Conservation (phyloP, 768 basidiomycete genomes). For the Mycena indigotica region DNA sequence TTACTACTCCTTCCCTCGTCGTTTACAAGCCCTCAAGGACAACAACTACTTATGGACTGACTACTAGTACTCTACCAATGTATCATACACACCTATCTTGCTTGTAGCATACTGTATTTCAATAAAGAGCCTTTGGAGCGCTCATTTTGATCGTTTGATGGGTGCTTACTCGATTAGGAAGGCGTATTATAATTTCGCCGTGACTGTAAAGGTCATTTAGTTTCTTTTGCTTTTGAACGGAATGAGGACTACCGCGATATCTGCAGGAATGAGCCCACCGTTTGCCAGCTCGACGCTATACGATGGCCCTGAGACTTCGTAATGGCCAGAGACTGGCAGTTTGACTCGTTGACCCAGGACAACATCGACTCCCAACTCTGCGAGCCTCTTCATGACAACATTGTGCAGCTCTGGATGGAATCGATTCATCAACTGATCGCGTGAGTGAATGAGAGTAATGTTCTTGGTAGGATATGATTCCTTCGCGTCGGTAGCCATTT, state of each 20-base stretch:
- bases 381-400: constrained; percentile 29
- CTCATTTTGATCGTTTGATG: too few species aligned
- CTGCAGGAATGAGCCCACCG: constrained; percentile 41
- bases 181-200: too few species aligned
- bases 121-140: too few species aligned
- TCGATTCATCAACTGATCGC: constrained; percentile 43
- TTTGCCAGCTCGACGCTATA: constrained; percentile 37
- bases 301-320: constrained; percentile 30
- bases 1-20: too few species aligned
- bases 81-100: too few species aligned
- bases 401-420: constrained; percentile 43
- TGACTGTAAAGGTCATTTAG: too few species aligned
- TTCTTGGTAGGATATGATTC: constrained; percentile 42
- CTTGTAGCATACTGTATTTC: too few species aligned
- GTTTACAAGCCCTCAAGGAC: too few species aligned
- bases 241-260: constrained; percentile 45
- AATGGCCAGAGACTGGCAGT: constrained; percentile 29
- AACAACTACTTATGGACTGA: too few species aligned
- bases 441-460: constrained; percentile 52
- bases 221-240: too few species aligned
- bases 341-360: constrained; percentile 42
- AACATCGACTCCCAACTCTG: constrained; percentile 38
- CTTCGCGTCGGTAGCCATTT: constrained; percentile 50
- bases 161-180: too few species aligned
- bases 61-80: too few species aligned